Base-by-base conservation (phyloP, 1,139 yeast species). In the Pichia sp. region DNA sequence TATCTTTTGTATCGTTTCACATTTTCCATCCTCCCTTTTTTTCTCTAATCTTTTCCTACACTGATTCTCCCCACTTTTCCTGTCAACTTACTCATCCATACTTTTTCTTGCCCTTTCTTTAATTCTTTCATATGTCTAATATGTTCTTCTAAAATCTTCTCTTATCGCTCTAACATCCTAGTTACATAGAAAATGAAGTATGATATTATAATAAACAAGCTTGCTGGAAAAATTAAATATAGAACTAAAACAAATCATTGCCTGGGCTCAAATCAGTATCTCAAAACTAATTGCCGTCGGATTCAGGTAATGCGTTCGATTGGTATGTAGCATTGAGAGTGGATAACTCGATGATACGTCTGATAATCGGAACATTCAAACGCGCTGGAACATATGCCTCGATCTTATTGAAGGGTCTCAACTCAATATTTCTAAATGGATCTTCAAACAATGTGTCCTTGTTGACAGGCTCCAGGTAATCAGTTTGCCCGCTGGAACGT, bases 351-450 rank as follows among this genome's bases (percentile, higher is more conserved):
- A 92, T 90, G 53, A 93, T 84, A 70, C 95, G 80, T 75, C 95
- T 87, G 49, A 95, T 85, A 43, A 82, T 85, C 47, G 98, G 98
- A 61, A 90, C 82, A 62, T 87, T 89, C 72, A 92, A 76, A 90
- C 95, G 88, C 1, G 96, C 95, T 45, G 99, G 99, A 59, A 95
- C 95, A 67, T 92, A 93, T 1, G 97, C 96, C 72, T 93, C 98
- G 51, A 95, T 92, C 67, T 90, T 81, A 55, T 89, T 83, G 71
- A 93, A 85, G 54, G 90, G 92, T 65, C 99, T 81, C 50, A 95
- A 85, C 57, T 82, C 87, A 55, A 90, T 87, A 59, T 84, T 80
- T 75, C 95, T 90, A 71, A 92, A 93, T 60, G 95, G 95, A 73
- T 87, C 95, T 57, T 84, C 84, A 67, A 87, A 86, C 64, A 95